Evolutionary conservation across 108 stramenopile species (phyloP).

Genomic region (Nannochloropsis gaditana): DNA sequence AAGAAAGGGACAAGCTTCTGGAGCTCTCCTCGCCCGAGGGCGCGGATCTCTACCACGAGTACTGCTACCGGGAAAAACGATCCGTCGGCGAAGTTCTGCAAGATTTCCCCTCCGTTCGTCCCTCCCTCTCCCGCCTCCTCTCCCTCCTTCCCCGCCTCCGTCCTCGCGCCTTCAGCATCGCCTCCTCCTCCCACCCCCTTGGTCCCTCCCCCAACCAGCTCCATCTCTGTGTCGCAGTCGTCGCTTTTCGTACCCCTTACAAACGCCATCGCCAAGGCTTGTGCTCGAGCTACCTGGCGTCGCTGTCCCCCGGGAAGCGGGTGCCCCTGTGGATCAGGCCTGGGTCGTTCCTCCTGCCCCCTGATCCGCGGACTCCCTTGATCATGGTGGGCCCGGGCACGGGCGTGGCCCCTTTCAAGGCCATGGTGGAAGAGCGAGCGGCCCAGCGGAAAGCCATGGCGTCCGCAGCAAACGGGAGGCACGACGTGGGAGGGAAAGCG

Average conservation of each 20-base stretch:
- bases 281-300: constrained; percentile 41
- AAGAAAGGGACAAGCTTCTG: constrained; percentile 50
- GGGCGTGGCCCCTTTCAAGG: constrained; percentile 94
- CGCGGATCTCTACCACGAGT: constrained; percentile 53
- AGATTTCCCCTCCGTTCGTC: constrained; percentile 44
- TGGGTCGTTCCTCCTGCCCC: constrained; percentile 69
- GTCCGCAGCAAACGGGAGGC: not conserved
- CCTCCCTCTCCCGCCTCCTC: constrained; percentile 40
- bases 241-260: constrained; percentile 48
- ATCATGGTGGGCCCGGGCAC: constrained; percentile 96
- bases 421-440: constrained; percentile 63
- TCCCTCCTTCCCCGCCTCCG: constrained; percentile 49
- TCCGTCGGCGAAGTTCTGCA: constrained; percentile 48
- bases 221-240: constrained; percentile 53
- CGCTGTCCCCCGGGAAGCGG: constrained; percentile 26
- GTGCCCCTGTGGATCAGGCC: constrained; percentile 43
- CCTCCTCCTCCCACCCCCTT: constrained; percentile 44
- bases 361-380: constrained; percentile 62
- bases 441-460: constrained; percentile 35
- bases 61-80: constrained; percentile 48
- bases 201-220: constrained; percentile 13
- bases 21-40: constrained; percentile 54
- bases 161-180: constrained; percentile 54
- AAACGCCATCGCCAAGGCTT: constrained; percentile 36
- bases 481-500: constrained; percentile 55